Evolutionary conservation across 2,329 filamentous ascomycete genomes (phyloP), one percentile per base, ranked within the genome.

Genomic region (Blastomyces emzantsi): DNA sequence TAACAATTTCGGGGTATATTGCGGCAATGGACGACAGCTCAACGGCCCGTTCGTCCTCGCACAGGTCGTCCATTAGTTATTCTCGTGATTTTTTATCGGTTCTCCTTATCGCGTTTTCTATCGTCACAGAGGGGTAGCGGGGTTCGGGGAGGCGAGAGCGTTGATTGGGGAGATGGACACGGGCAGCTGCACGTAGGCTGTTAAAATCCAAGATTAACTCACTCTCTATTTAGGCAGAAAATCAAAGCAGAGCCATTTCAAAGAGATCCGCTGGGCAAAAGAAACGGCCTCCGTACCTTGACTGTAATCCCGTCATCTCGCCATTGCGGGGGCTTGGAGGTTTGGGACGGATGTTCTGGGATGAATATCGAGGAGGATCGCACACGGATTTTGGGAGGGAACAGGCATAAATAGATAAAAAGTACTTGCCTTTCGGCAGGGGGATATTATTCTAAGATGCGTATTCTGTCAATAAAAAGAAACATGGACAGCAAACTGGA

Each of bases 1-100:
- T 72, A 41, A 75, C 73, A 22, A 87, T 79, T 73, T 88, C 85
- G 1, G 85, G 85, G 65, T 80, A 88, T 63, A 88, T 88, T 60
- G 85, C 84, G 55, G 80, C 78, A 64, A 88, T 80, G 30, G 84
- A 81, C 11, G 78, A 80, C 57, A 87, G 76, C 73, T 88, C 85
- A 68, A 85, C 80, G 39, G 79, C 77, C 66, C 85, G 81, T 68
- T 87, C 85, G 70, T 87, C 84, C 15, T 82, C 80, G 13, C 64
- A 62, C 28, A 69, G 64, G 61, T 72, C 68, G 67, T 78, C 77
- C 59, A 74, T 71, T 79, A 63, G 7, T 25, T 60, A 36, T 47
- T 56, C n/a, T 56, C 9, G 19, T n/a, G 1, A 15, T 7, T 13
- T 56, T 36, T 55, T 36, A 19, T n/a, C 52, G 28, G 9, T 5